Base-by-base conservation (phyloP, 192 early-diverging fungal species). In the Lunasporangiospora selenospora region DNA sequence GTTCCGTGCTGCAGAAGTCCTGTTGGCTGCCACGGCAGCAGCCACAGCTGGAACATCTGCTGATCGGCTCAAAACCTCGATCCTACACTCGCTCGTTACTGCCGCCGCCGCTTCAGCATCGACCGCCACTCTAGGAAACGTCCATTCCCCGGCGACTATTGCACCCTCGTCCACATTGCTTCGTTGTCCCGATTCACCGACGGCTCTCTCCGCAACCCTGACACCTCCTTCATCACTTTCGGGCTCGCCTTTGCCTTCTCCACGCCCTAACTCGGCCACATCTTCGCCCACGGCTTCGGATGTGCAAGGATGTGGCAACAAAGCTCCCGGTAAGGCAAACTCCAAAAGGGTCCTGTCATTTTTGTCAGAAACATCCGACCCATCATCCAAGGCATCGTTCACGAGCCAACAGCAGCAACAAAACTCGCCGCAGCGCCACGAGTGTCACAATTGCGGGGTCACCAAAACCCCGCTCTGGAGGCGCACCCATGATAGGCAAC, bases 381-480 rank as follows among this genome's bases (percentile, higher is more conserved):
- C n/a, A n/a, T n/a, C n/a, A n/a, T n/a, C n/a, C n/a, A n/a, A n/a
- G n/a, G n/a, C n/a, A n/a, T n/a, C n/a, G n/a, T n/a, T n/a, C n/a
- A n/a, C n/a, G n/a, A 47, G 9, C 26, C 45, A 47, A 47, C 13
- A 47, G 26, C 12, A 26, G 24, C 21, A 21, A 21, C 21, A 26
- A 26, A 47, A 26, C 45, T n/a, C n/a, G n/a, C 54, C 26, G 30
- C 67, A 54, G 34, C 67, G 69, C 10, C 69, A 73, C 38, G 67
- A 73, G 49, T 91, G 90, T 55, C 81, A 79, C 58, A 91, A 91
- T 54, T 91, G 89, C 51, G 86, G 85, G 26, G 87, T 88, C 3
- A 97, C 90, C 12, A 92, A 88, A 36, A 98, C 96, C 40, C 89
- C 94, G 24, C 83, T 98, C 12, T 98, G 96, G 96, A 87, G 96